A percentile compares a stretch with the other conserved stretches of the same genome.
These are phyloP conservation scores for Quercus lobata DNA, from an alignment of 331 rosid species.

Conservation along the genomic window DNA sequence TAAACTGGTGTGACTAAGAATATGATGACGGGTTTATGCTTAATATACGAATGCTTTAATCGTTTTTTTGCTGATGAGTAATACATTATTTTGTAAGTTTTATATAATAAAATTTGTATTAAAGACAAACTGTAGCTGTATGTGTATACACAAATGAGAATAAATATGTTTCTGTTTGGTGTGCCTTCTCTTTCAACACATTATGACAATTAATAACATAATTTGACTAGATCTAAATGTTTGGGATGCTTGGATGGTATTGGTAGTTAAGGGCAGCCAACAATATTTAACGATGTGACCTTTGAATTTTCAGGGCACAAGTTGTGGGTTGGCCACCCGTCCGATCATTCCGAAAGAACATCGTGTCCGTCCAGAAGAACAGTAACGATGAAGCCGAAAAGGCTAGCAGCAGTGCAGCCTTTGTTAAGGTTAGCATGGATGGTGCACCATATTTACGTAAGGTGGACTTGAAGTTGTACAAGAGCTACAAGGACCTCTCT, in stretches of 20 bases:
- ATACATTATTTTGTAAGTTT: too few species aligned
- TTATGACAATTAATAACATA: not conserved
- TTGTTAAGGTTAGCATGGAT: constrained; percentile 95
- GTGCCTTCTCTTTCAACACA: not conserved
- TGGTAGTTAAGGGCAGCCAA: too few species aligned
- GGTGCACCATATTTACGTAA: constrained; percentile 93
- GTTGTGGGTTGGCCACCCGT: constrained; percentile 99
- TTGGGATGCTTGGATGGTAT: too few species aligned
- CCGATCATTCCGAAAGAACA: constrained; percentile 73
- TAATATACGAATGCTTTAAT: too few species aligned
- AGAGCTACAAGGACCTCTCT: constrained; percentile 73
- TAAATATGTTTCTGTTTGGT: too few species aligned
- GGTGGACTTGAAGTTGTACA: constrained; percentile 81
- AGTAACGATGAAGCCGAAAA: constrained; percentile 26
- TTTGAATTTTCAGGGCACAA: constrained; percentile 57
- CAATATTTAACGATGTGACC: not conserved
- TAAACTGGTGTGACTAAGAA: too few species aligned
- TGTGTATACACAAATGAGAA: not conserved
- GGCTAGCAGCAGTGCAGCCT: constrained; percentile 21
- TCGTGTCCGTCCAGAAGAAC: constrained; percentile 46
- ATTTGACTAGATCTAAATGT: not conserved
- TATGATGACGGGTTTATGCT: too few species aligned
- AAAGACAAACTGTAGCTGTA: too few species aligned
- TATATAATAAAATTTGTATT: too few species aligned
- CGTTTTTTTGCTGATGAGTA: fast-evolving